phyloP scores from a whole-genome alignment of 352 stramenopile species.

The Pythium volutum region DNA sequence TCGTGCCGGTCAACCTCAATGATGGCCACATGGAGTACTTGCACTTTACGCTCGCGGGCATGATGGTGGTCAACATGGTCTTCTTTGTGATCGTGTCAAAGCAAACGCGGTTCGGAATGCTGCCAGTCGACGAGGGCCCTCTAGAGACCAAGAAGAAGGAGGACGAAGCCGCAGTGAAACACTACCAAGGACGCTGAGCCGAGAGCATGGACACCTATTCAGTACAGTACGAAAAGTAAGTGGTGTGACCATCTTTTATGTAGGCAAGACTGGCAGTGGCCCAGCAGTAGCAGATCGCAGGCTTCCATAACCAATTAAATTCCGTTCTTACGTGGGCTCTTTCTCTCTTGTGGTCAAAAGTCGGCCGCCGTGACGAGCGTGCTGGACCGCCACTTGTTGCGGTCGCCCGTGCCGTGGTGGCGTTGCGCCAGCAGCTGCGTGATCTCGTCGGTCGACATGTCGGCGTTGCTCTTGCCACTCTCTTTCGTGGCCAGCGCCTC shows the following conservation, averaged over 20 bases:
- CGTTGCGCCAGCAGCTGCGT: constrained; percentile 12
- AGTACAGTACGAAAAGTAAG: too few species aligned
- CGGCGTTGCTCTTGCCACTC: not conserved
- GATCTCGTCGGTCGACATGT: constrained; percentile 15
- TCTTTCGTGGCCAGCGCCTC: constrained; percentile 10
- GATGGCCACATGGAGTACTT: constrained; percentile 67
- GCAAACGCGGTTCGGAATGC: constrained; percentile 62
- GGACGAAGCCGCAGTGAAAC: not conserved
- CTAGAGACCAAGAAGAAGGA: not conserved
- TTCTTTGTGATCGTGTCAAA: constrained; percentile 46
- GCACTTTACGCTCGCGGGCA: constrained; percentile 49
- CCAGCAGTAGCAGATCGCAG: too few species aligned
- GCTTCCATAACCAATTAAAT: too few species aligned
- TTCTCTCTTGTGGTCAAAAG: too few species aligned
- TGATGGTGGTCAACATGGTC: constrained; percentile 54
- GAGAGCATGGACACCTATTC: too few species aligned
- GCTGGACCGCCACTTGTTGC: not conserved
- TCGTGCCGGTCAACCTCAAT: constrained; percentile 47
- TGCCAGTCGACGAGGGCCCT: constrained; percentile 7
- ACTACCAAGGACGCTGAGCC: too few species aligned
- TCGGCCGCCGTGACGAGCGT: not conserved
- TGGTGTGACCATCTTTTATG: too few species aligned
- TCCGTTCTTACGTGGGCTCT: too few species aligned
- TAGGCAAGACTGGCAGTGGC: too few species aligned
- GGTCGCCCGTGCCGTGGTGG: constrained; percentile 12